These are phyloP conservation scores for Puccinia triticina DNA, from an alignment of 1,284 basidiomycete species.

Conservation along the genomic window DNA sequence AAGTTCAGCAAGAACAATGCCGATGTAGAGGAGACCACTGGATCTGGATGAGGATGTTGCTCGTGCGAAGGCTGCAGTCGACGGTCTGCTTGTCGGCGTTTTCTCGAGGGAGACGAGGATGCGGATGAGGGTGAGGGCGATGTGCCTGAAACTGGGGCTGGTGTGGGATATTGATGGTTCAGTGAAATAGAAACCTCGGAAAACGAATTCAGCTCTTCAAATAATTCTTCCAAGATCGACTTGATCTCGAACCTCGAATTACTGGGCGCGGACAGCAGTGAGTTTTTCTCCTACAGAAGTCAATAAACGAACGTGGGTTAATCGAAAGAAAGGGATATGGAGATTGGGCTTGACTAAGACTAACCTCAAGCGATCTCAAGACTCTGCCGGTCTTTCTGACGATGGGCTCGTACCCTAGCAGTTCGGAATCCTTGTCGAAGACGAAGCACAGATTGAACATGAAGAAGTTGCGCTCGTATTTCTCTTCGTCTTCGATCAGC, in stretches of 20 bases:
- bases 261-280: slow-evolving; percentile 74
- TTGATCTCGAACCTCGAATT: slow-evolving; percentile 73
- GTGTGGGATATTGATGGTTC: slow-evolving; percentile 69
- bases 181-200: slow-evolving; percentile 89
- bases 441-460: slow-evolving; percentile 96
- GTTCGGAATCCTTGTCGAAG: slow-evolving; percentile 82
- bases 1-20: slow-evolving; percentile 70
- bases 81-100: neutral
- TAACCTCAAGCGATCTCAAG: slow-evolving; percentile 80
- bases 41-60: neutral
- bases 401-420: slow-evolving; percentile 92
- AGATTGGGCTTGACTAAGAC: neutral
- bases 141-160: neutral
- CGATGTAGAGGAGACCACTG: slow-evolving; percentile 61
- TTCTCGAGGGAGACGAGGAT: neutral
- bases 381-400: slow-evolving; percentile 92
- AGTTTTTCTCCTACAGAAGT: slow-evolving; percentile 76
- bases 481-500: slow-evolving; percentile 67
- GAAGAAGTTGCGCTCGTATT: slow-evolving; percentile 72
- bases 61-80: neutral
- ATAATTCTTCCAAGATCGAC: slow-evolving; percentile 90
- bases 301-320: neutral
- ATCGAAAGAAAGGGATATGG: neutral
- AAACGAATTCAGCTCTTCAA: slow-evolving; percentile 95
- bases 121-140: neutral